phyloP scores from a whole-genome alignment of 345 rosid species.

The Citrus maxima region DNA sequence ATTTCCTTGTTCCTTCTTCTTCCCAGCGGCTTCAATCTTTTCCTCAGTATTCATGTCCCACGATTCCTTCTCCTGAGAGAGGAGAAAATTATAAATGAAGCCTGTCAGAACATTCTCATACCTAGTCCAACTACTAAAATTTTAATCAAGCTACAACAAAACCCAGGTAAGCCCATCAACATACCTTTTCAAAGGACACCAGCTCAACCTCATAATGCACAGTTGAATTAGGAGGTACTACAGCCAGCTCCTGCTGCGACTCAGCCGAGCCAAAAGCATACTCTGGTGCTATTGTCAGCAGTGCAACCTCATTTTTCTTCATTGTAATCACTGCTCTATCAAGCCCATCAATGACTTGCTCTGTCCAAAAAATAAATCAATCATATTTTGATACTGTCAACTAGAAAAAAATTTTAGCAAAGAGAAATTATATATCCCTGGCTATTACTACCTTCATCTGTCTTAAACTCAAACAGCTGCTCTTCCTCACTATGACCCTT shows the following conservation, averaged over 20 bases:
- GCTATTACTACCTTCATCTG: conserved; percentile 65
- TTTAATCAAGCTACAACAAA: not conserved
- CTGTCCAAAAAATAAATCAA: conserved; percentile 30
- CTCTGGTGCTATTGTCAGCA: conserved; percentile 65
- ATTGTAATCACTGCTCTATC: conserved; percentile 74
- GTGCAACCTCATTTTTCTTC: conserved; percentile 92
- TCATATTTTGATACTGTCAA: not conserved
- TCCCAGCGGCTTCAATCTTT: conserved; percentile 84
- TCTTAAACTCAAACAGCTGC: conserved; percentile 72
- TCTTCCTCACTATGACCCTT: conserved; percentile 68
- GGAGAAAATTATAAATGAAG: not conserved
- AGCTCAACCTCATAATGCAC: conserved; percentile 72
- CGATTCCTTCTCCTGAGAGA: conserved; percentile 75
- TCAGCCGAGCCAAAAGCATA: conserved; percentile 77
- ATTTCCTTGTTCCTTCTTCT: conserved; percentile 97
- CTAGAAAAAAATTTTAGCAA: not conserved
- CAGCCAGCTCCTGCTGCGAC: conserved; percentile 72
- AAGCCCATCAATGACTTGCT: conserved; percentile 89
- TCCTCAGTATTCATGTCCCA: conserved; percentile 95
- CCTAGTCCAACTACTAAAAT: not conserved
- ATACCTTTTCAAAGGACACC: conserved; percentile 72
- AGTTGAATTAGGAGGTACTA: conserved; percentile 74
- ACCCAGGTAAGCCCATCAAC: not conserved
- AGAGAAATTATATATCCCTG: not conserved
- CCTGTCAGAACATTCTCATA: not conserved